Conservation (phyloP, 2,329 filamentous ascomycete genomes). For the Metarhizium rileyi region DNA sequence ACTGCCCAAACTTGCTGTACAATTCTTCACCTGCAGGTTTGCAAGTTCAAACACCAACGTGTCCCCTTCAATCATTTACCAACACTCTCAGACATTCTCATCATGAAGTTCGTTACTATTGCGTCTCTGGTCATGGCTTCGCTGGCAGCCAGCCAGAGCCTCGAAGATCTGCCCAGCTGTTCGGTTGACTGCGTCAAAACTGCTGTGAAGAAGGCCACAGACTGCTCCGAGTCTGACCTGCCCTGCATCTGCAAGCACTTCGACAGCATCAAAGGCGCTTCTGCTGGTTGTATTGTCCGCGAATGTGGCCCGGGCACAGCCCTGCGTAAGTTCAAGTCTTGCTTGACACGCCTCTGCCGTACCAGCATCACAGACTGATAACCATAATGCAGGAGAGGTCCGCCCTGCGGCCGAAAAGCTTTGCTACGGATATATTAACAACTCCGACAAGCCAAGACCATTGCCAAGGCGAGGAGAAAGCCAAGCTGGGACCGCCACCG, state of each 20-base stretch:
- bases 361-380: conserved; percentile 6
- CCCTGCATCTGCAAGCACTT: conserved; percentile 19
- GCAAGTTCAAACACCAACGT: too few relatives aligned
- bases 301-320: conserved; percentile 20
- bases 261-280: conserved; percentile 14
- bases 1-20: too few relatives aligned
- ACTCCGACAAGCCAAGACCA: neutral
- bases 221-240: conserved; percentile 16
- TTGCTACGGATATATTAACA: conserved; percentile 9
- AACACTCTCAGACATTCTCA: conserved; percentile 8
- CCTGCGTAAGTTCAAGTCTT: conserved; percentile 17
- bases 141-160: conserved; percentile 15
- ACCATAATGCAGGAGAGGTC: conserved; percentile 17
- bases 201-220: conserved; percentile 15
- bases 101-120: conserved; percentile 11
- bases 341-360: neutral
- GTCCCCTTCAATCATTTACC: neutral
- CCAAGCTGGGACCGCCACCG: neutral
- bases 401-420: conserved; percentile 19
- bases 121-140: conserved; percentile 15
- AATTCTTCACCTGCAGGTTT: too few relatives aligned
- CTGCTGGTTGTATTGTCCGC: conserved; percentile 19
- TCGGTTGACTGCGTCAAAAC: conserved; percentile 18
- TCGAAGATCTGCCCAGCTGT: conserved; percentile 19
- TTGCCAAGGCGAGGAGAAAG: neutral